Conservation (phyloP, 1,139 yeast species). For the Taphrina communis region DNA sequence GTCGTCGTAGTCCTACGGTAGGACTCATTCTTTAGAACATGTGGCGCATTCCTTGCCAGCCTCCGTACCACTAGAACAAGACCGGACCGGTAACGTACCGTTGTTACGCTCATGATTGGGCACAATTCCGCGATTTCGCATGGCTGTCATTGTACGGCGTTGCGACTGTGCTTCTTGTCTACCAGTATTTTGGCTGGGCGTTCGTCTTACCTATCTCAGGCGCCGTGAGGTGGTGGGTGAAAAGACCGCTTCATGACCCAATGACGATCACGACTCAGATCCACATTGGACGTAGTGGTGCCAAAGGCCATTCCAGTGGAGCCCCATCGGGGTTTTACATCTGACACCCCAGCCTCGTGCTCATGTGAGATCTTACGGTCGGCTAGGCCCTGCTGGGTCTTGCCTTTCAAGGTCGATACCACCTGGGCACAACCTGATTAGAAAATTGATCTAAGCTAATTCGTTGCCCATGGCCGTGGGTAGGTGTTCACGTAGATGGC, state of each 20-base stretch:
- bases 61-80: conserved; percentile 4
- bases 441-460: too few relatives aligned
- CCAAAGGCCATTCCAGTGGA: background rate
- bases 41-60: conserved; percentile 36
- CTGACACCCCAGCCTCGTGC: background rate
- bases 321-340: conserved; percentile 9
- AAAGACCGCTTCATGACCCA: background rate
- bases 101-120: background rate
- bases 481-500: too few relatives aligned
- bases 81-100: background rate
- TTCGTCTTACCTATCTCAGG: background rate
- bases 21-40: conserved; percentile 13
- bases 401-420: too few relatives aligned
- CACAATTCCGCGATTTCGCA: background rate
- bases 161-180: too few relatives aligned
- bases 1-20: background rate
- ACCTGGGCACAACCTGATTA: too few relatives aligned
- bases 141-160: background rate
- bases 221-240: background rate
- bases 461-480: too few relatives aligned
- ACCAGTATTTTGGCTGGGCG: background rate
- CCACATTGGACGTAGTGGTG: background rate
- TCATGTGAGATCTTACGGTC: background rate
- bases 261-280: conserved; percentile 6
- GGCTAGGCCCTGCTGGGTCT: too few relatives aligned